Base-by-base conservation (phyloP, 345 rosid species). In the Clarkia xantiana region DNA sequence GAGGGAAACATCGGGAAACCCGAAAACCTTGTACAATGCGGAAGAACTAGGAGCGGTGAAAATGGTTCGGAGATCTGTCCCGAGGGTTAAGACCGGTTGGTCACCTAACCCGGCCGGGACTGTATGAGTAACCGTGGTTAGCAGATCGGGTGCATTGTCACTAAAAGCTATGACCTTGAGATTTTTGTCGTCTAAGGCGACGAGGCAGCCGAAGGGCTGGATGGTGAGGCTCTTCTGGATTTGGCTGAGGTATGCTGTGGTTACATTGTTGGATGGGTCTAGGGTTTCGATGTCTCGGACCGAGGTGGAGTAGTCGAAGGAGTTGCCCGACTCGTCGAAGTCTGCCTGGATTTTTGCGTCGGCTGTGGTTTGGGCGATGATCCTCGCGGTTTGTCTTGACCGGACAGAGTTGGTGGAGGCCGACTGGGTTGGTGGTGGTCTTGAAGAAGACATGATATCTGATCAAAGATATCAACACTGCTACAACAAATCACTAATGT, bases 31-130 rank as follows among this genome's bases (percentile, higher is more conserved):
- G 17, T 72, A 87, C 73, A 90, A 71, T 9, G 95, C 94, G 41
- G 88, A 71, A 55, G 95, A 84, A 44, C 95, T 90, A 18, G 95
- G 88, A 22, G 80, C 72, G n/a, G 94, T 76, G 63, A 90, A 90
- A 38, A 90, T 73, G 17, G 78, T 75, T 65, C 75, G 80, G 52
- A 79, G 56, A 19, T 90, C 97, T 3, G 86, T 77, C 54, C 91
- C 94, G 53, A 81, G 65, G 44, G 82, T 81, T 10, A 90, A 82
- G 67, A 74, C 73, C 2, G 88, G 86, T 54, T 76, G 67, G 11
- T 90, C 97, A 19, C 95, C 95, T 25, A 86, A 94, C 43, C 95
- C 83, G n/a, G n/a, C n/a, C 13, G 97, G 97, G 40, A 86, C 95
- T 8, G 97, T 91, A 49, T 90, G 91, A 60, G 72, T 90, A 25